Base-by-base conservation (phyloP, 2,329 filamentous ascomycete species). In the Pseudocercospora cruenta region DNA sequence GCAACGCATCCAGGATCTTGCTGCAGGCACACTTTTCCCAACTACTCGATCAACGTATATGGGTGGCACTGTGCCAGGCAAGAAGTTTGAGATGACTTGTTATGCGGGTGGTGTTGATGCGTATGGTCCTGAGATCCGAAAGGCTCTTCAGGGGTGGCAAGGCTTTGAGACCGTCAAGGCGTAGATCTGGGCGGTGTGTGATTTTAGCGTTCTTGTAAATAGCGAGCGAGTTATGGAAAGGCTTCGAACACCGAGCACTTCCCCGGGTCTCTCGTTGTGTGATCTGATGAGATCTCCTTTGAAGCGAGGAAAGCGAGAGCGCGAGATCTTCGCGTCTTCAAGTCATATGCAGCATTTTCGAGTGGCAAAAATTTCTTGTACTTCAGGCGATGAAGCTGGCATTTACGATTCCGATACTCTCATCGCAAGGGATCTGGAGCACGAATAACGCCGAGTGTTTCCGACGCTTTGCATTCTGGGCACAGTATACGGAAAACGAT, bases 91-190 rank as follows among this genome's bases (percentile, higher is more conserved):
- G 62, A 72, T 72, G 74, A 71, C 70, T 31, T 74, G 72, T 57
- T 76, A 75, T 63, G 69, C 74, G 12, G 74, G 74, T 33, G 74
- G 74, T 43, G 67, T 74, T 1, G 62, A 70, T 59, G 68, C 67
- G 8, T 75, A 75, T 64, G 69, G 66, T 0, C 69, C 71, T 31
- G 74, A 74, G 64, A 75, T 75, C 33, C 58, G 73, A 31, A 57
- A 57, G 4, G 68, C 69, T 31, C 45, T 75, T 47, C 55, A 64
- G 2, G 69, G 66, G 8, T 74, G 70, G 69, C 63, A 74, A 54
- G 72, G 73, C 9, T 74, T 75, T 57, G 69, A 73, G 19, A 65
- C 62, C 47, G 70, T 72, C 10, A 71, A 71, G 67, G 71, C 67
- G 24, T 73, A 60, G 33, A 49, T 22, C 9, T 5, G 1, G 36